Conservation (phyloP, 345 rosid species). For the Rhodomyrtus tomentosa region DNA sequence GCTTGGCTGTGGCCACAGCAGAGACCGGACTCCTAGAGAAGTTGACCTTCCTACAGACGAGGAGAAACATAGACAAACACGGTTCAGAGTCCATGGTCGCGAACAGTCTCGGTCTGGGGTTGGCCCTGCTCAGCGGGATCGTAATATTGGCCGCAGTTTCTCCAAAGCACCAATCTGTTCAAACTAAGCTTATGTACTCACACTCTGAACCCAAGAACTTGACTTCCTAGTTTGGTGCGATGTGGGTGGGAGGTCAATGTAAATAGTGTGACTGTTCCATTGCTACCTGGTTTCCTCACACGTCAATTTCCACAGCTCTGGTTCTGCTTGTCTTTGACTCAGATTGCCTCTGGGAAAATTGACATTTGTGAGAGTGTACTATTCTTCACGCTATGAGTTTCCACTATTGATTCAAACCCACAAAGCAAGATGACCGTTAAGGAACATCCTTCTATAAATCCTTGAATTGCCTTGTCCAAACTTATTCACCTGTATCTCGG, state of each 20-base stretch:
- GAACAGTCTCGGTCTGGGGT: constrained; percentile 55
- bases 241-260: neutral
- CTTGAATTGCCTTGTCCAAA: neutral
- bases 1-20: constrained; percentile 72
- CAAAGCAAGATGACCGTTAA: neutral
- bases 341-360: neutral
- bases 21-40: constrained; percentile 86
- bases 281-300: neutral
- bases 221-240: constrained; percentile 19
- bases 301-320: neutral
- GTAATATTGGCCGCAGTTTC: constrained; percentile 56
- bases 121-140: constrained; percentile 59
- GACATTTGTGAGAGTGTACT: neutral
- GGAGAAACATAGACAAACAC: constrained; percentile 24
- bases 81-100: constrained; percentile 60
- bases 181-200: constrained; percentile 28
- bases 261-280: neutral
- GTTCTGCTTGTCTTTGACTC: neutral
- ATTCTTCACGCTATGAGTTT: neutral
- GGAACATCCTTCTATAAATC: neutral
- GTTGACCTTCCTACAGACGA: constrained; percentile 53
- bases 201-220: constrained; percentile 25
- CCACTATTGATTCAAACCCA: neutral
- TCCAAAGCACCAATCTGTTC: constrained; percentile 30
- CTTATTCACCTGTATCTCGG: neutral